phyloP scores from a whole-genome alignment of 169 alveolate species.

The Fabrea salina region DNA sequence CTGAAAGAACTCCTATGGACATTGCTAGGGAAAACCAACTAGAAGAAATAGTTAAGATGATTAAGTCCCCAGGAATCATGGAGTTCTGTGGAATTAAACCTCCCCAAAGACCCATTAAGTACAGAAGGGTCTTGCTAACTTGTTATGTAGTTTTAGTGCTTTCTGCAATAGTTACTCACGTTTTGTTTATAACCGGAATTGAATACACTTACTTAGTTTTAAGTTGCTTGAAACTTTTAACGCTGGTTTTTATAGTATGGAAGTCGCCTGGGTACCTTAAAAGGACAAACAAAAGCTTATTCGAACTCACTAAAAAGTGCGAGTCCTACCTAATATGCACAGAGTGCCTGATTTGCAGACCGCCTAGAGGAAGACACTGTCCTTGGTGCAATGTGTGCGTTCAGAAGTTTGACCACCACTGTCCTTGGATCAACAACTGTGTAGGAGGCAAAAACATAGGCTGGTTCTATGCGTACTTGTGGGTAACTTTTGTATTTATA shows the following conservation, averaged over 20 bases:
- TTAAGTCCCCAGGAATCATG: not conserved
- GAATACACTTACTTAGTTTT: not conserved
- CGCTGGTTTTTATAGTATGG: not conserved
- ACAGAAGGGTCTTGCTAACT: not conserved
- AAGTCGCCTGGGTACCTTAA: not conserved
- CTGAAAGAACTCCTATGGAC: conserved; percentile 54
- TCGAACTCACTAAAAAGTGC: not conserved
- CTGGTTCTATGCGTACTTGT: conserved; percentile 47
- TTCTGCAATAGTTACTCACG: not conserved
- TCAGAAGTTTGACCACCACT: conserved; percentile 93
- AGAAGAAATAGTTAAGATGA: conserved; percentile 26
- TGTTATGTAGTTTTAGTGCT: not conserved
- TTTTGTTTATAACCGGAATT: no score
- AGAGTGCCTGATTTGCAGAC: conserved; percentile 75
- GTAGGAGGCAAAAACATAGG: conserved; percentile 82
- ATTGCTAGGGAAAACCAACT: conserved; percentile 40
- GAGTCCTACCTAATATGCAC: conserved; percentile 38
- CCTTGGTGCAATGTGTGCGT: conserved; percentile 88
- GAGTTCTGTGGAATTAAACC: not conserved
- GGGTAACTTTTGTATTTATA: not conserved
- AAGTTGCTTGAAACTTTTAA: not conserved
- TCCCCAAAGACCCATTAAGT: not conserved
- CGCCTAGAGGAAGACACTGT: conserved; percentile 92
- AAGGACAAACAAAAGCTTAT: not conserved
- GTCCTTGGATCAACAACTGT: conserved; percentile 93